Evolutionary conservation across 2,329 filamentous ascomycete genomes (phyloP).

Genomic region (Sporothrix euskadiensis): DNA sequence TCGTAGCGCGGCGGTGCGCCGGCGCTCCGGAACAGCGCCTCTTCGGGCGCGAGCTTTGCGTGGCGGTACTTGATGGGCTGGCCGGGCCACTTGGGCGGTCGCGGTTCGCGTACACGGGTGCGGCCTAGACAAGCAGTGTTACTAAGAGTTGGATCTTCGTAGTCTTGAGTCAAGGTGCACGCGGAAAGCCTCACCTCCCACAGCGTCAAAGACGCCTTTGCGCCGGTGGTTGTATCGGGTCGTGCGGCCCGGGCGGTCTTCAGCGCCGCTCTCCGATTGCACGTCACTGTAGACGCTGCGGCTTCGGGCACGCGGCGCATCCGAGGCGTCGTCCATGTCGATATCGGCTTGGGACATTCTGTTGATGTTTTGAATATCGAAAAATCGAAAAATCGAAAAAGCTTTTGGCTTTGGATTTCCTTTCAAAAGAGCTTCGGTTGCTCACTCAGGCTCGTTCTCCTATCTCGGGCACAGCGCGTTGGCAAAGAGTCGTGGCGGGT

Average conservation of each 20-base stretch:
- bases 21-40: conserved; percentile 66
- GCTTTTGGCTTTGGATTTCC: too few species aligned
- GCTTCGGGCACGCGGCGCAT: background rate
- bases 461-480: conserved; percentile 25
- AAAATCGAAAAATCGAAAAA: too few species aligned
- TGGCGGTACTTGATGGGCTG: conserved; percentile 35
- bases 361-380: background rate
- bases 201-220: conserved; percentile 69
- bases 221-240: conserved; percentile 33
- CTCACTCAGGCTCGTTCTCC: background rate
- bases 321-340: background rate
- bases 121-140: conserved; percentile 38
- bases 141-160: background rate
- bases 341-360: background rate
- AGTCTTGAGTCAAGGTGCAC: background rate
- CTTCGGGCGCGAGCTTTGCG: conserved; percentile 61
- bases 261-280: background rate
- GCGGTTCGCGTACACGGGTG: conserved; percentile 32
- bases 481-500: conserved; percentile 11
- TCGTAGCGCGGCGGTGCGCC: conserved; percentile 66
- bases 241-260: background rate
- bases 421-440: background rate
- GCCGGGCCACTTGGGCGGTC: conserved; percentile 14
- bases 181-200: conserved; percentile 57
- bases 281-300: conserved; percentile 14